Evolutionary conservation across 2,329 filamentous ascomycete genomes (phyloP), one percentile per base, ranked within the genome.

Genomic region (Penicillium sp.): DNA sequence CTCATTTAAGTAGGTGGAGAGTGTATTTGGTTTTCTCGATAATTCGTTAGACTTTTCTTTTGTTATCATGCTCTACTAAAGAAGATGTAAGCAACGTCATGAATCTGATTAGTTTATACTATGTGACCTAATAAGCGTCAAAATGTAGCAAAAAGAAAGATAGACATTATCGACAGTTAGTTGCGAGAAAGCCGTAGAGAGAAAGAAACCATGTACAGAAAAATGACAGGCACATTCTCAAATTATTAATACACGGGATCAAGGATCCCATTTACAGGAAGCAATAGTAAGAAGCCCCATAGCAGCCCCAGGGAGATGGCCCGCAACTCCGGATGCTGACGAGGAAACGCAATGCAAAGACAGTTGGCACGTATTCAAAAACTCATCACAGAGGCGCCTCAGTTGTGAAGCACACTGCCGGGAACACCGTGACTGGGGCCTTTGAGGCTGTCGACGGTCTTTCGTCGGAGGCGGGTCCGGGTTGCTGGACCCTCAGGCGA

Each of bases 351-450:
- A 67, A 58, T 44, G 53, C 53, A 55, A 54, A 58, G 59, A 56
- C 61, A 60, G 57, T 59, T 50, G 58, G 56, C 60, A 61, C 57
- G 58, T 63, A 35, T 58, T 58, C 59, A 56, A 55, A 30, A 57
- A 53, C 59, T 65, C 61, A 63, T 65, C 56, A 59, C n/a, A 40
- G 42, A 49, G 53, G 12, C 33, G 45, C 33, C 61, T 70, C 54
- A 70, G 40, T 73, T 73, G 65, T 78, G 78, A n/a, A 78, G 71
- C 51, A 80, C 78, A 64, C 76, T 79, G 58, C 76, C 74, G 37
- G 76, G 72, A 33, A 80, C 75, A 4, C 76, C 74, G 58, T 80
- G 77, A 40, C 73, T 76, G 19, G 73, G 70, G 22, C 73, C 70
- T 59, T 74, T 78, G 15, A 78, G 68, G 44, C 71, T 71, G 37